Base-by-base conservation (phyloP, 768 basidiomycete genomes). In the Sistotremastrum niveocremeum region DNA sequence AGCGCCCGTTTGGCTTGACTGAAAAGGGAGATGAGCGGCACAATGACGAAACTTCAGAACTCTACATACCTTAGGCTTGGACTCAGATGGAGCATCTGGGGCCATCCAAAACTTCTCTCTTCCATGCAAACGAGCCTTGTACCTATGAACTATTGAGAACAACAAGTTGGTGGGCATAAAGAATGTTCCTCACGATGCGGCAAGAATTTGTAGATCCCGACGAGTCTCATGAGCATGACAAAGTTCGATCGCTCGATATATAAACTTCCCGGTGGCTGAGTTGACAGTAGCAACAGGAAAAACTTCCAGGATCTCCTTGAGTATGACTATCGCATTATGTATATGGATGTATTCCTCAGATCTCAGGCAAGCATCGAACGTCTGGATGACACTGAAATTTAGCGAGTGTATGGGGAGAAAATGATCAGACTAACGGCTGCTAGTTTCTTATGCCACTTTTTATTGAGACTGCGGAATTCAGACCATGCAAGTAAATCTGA, bases 291-390 rank as follows among this genome's bases (percentile, higher is more conserved):
- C 73, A 7, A 84, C 57, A 30, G 94, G 94, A 64, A 95, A 95
- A 42, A 87, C 82, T 1, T 86, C 81, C 32, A 91, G 71, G 20
- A 97, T 77, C 60, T 95, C 88, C 57, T 91, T 88, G 51, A 95
- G 70, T 31, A 99, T 81, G 36, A 93, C 77, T 62, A 98, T 85
- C n/a, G 88, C 75, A 58, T 99, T 99, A 62, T 94, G 93, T 45
- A 97, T 86, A 55, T 90, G 90, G 85, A 97, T 94, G 60, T 93
- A 98, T 56, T 93, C 93, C 42, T 76, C 77, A 2, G 90, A 83
- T 55, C 81, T 74, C 50, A 97, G 81, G 57, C 84, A 90, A 33
- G 78, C 81, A 12, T 72, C 67, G 52, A 97, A 77, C 46, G 77
- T 78, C 91, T 91, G 44, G n/a, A 40, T 56, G 12, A 34, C 48